Percentiles rank a stretch among this genome's conserved stretches.
Evolutionary conservation across 192 early-diverging fungal genomes (phyloP).

Genomic region (Backusella macrospora): DNA sequence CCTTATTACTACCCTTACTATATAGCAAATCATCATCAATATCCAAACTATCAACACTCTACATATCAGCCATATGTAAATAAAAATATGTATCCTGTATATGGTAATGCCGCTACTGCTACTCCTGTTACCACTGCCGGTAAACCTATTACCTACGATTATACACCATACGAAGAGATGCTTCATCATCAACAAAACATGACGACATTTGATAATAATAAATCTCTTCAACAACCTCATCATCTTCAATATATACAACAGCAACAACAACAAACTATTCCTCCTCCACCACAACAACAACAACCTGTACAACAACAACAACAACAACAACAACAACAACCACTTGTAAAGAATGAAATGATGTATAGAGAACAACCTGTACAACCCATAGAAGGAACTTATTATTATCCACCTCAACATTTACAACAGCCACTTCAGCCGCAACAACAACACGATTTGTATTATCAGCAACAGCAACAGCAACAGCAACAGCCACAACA

Average conservation of each 20-base stretch:
- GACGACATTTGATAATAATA: neutral
- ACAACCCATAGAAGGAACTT: constrained; percentile 2
- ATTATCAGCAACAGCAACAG: constrained; percentile 16
- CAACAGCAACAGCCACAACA: constrained; percentile 17
- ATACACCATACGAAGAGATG: neutral
- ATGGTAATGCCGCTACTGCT: neutral
- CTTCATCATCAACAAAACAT: constrained; percentile 11
- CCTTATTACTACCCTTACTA: constrained; percentile 10
- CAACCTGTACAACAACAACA: neutral
- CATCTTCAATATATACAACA: neutral
- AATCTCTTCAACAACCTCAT: too few relatives aligned
- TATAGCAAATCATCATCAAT: neutral
- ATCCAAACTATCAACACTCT: neutral
- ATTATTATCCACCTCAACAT: constrained; percentile 11
- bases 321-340: neutral
- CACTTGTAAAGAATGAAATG: neutral
- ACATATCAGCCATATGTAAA: constrained; percentile 1
- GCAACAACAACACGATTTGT: constrained; percentile 4
- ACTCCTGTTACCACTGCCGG: neutral
- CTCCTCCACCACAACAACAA: neutral
- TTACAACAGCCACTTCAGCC: neutral
- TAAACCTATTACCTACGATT: neutral
- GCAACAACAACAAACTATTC: neutral
- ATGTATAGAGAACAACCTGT: neutral
- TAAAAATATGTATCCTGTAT: neutral